phyloP scores from a whole-genome alignment of 805 yeast genomes.

The Starmerella bombi region DNA sequence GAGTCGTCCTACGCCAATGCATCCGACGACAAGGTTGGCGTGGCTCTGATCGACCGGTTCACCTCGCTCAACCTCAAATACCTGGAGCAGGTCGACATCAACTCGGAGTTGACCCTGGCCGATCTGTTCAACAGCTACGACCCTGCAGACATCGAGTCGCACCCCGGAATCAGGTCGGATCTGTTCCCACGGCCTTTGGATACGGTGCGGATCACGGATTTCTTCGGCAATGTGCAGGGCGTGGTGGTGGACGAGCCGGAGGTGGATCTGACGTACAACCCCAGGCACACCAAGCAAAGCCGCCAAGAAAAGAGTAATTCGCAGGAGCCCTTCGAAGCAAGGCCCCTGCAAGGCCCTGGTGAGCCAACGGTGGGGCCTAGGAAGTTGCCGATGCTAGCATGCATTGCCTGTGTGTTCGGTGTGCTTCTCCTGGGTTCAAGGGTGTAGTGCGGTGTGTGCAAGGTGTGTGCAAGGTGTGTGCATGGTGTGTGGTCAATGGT shows the following conservation, averaged over 20 bases:
- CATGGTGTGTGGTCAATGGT: too few relatives aligned
- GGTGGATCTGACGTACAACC: slow-evolving; percentile 4
- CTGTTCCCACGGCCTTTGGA: slow-evolving; percentile 50
- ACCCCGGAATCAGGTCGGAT: slow-evolving; percentile 86
- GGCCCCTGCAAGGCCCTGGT: too few relatives aligned
- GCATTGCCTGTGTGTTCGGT: neutral
- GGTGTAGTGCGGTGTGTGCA: too few relatives aligned
- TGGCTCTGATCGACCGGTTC: slow-evolving; percentile 93
- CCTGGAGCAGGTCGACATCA: slow-evolving; percentile 66
- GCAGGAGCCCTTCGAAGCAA: too few relatives aligned
- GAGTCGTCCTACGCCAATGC: slow-evolving; percentile 93
- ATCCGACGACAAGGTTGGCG: slow-evolving; percentile 91
- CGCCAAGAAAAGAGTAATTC: too few relatives aligned
- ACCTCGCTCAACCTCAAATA: slow-evolving; percentile 85
- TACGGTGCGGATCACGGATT: slow-evolving; percentile 74
- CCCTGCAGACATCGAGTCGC: slow-evolving; percentile 73
- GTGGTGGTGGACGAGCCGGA: slow-evolving; percentile 53
- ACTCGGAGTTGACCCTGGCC: slow-evolving; percentile 60
- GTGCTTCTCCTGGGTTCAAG: neutral
- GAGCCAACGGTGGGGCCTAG: too few relatives aligned
- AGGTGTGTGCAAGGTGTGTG: too few relatives aligned
- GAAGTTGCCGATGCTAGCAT: neutral
- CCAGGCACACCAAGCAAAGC: too few relatives aligned
- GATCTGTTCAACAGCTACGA: slow-evolving; percentile 78
- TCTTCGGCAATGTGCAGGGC: slow-evolving; percentile 83